Evolutionary conservation across 2,329 filamentous ascomycete genomes (phyloP), one percentile per base, ranked within the genome.

Genomic region (Monosporascus cannonballus): DNA sequence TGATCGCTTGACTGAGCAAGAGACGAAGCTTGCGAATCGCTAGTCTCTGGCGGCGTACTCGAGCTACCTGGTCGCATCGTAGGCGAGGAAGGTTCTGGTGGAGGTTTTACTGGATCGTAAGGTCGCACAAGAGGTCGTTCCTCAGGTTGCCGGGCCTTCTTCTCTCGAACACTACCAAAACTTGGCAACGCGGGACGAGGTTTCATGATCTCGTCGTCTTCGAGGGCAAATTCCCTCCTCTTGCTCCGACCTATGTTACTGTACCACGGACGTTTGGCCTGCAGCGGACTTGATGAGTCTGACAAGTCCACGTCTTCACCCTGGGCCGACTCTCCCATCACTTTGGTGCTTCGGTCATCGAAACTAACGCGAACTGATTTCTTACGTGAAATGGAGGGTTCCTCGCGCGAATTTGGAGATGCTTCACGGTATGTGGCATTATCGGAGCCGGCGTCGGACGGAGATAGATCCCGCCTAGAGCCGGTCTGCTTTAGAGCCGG

Each of bases 281-380:
- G 69, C 42, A 67, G 70, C 4, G 74, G 69, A 54, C 72, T 75
- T 37, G 66, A 58, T 2, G 69, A 50, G 20, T 71, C 54, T 4
- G 75, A 69, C 1, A 75, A 73, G 7, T 75, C 74, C 1, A 66
- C 59, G 45, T 73, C 67, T 2, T 67, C 61, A 4, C 67, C 58
- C 9, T 67, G 62, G 7, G 69, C 69, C 9, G 76, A 69, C 49
- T 82, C 75, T 6, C 77, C 79, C 22, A 82, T 75, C 2, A 83
- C 71, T 9, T 79, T 71, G 8, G 76, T 79, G n/a, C 71, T 76
- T 36, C 79, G 78, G 48, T 90, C 86, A 57, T 90, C 86, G 64
- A 91, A 96, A 70, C 90, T 96, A 47, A 92, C 88, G 24, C 88
- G 77, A 1, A 81, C 80, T 39, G 77, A 80, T 68, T 86, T 90